Conservation (phyloP, 2,329 filamentous ascomycete genomes). For the Aspergillus novofumigatus region DNA sequence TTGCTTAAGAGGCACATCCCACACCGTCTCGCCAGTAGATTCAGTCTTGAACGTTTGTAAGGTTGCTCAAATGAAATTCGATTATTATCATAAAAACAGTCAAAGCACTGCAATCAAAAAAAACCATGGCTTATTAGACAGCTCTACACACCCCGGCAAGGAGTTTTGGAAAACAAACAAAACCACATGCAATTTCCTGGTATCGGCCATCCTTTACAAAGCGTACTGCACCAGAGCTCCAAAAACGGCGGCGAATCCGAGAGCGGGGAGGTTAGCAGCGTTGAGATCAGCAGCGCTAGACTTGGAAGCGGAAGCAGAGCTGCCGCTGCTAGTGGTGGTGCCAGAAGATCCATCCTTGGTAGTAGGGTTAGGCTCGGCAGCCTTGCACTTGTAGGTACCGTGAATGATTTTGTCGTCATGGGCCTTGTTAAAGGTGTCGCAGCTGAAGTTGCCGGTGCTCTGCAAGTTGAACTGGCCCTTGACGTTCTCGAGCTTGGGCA, state of each 20-base stretch:
- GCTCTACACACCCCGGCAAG: slow-evolving; percentile 31
- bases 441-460: slow-evolving; percentile 60
- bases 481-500: slow-evolving; percentile 65
- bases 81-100: slow-evolving; percentile 42
- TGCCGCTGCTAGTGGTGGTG: slow-evolving; percentile 21
- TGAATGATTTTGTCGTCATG: slow-evolving; percentile 41
- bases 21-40: not conserved
- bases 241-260: slow-evolving; percentile 43
- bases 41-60: slow-evolving; percentile 3
- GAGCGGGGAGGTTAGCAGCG: slow-evolving; percentile 32
- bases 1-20: not conserved
- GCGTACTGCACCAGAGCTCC: slow-evolving; percentile 43
- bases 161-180: slow-evolving; percentile 23
- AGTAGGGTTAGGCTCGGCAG: slow-evolving; percentile 33
- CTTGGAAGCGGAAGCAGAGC: slow-evolving; percentile 28
- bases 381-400: slow-evolving; percentile 45
- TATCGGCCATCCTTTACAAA: slow-evolving; percentile 40
- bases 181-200: slow-evolving; percentile 22
- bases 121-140: slow-evolving; percentile 33
- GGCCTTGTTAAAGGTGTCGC: slow-evolving; percentile 52
- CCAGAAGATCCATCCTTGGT: slow-evolving; percentile 31
- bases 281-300: slow-evolving; percentile 36
- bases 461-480: slow-evolving; percentile 68
- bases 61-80: slow-evolving; percentile 31
- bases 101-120: slow-evolving; percentile 27